Percentiles rank a stretch among this genome's conserved stretches.
Conservation (phyloP, 352 stramenopile genomes). For the Globisporangium ultimum region DNA sequence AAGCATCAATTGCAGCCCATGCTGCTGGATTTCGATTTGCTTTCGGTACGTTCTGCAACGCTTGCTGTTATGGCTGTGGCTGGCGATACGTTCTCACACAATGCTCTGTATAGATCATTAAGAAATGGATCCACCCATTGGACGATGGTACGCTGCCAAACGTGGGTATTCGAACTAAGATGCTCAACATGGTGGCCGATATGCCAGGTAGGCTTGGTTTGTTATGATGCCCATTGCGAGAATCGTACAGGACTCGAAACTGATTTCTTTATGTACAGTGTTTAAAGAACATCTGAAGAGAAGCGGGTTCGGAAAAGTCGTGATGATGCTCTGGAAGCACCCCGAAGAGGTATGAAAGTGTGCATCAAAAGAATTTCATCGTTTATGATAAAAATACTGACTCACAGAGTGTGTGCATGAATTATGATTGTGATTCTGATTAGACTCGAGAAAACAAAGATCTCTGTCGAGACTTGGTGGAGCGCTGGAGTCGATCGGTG, state of each 20-base stretch:
- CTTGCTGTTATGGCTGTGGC: background rate
- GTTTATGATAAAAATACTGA: background rate
- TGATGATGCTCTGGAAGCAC: conserved; percentile 89
- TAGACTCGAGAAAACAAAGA: conserved; percentile 87
- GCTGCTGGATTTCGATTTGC: conserved; percentile 83
- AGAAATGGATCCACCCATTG: conserved; percentile 87
- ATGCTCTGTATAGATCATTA: conserved; percentile 62
- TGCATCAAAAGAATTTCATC: background rate
- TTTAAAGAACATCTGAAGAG: conserved; percentile 89
- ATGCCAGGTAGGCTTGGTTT: conserved; percentile 49
- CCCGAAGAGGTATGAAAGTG: conserved; percentile 55
- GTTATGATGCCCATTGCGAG: background rate
- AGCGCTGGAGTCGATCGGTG: conserved; percentile 84
- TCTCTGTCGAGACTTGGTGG: conserved; percentile 76
- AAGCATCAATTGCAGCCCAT: conserved; percentile 87
- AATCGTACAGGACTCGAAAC: no score
- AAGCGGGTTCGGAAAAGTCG: conserved; percentile 84
- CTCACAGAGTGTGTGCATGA: background rate
- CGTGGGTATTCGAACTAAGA: conserved; percentile 82
- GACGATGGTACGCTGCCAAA: conserved; percentile 78
- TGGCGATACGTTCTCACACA: background rate
- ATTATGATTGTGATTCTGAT: conserved; percentile 6
- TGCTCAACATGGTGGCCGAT: conserved; percentile 76
- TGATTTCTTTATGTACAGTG: conserved; percentile 25
- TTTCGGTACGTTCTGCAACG: conserved; percentile 48